Base-by-base conservation (phyloP, 331 rosid genomes). In the Acacia concinna region DNA sequence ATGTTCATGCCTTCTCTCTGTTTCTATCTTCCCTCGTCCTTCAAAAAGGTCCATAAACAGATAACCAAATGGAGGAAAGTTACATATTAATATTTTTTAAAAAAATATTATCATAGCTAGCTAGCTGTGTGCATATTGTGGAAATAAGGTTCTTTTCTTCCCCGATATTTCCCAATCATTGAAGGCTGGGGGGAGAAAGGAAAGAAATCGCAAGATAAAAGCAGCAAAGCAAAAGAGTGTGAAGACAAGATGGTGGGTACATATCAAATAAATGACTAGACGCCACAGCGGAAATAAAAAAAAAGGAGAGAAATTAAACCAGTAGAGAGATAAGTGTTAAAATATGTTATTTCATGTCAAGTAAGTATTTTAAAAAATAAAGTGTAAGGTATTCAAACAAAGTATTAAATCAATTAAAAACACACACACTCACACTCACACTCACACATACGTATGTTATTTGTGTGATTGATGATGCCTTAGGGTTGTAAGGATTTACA, bases 261-360 rank as follows among this genome's bases (percentile, higher is more conserved):
- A 1, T 63, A 73, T 73, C 60, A n/a, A 73, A 17, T 62, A 30
- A 62, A 65, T 80, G 83, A 73, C 75, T 64, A 64, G 75, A 63
- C 60, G 62, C 62, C 38, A 30, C 75, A 37, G 5, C 3, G 9
- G 13, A 75, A n/a, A n/a, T n/a, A n/a, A n/a, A n/a, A n/a, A n/a
- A 59, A 25, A 9, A 23, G 49, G 11, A 63, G 17, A 38, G 7
- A 34, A 32, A n/a, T n/a, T n/a, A n/a, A n/a, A 34, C n/a, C 20
- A 11, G 27, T 28, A 4, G 21, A 40, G 40, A 41, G 9, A 17
- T 30, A 46, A 27, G 25, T 67, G n/a, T 20, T 35, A 66, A 66
- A 20, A 21, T 54, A 2, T 13, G 68, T 62, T 31, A 31, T 63
- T 64, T 32, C 8, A 34, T 1, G 40, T 47, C 7, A 47, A 17